phyloP scores from a whole-genome alignment of 768 basidiomycete genomes.

The Tricholoma hemisulphureum region DNA sequence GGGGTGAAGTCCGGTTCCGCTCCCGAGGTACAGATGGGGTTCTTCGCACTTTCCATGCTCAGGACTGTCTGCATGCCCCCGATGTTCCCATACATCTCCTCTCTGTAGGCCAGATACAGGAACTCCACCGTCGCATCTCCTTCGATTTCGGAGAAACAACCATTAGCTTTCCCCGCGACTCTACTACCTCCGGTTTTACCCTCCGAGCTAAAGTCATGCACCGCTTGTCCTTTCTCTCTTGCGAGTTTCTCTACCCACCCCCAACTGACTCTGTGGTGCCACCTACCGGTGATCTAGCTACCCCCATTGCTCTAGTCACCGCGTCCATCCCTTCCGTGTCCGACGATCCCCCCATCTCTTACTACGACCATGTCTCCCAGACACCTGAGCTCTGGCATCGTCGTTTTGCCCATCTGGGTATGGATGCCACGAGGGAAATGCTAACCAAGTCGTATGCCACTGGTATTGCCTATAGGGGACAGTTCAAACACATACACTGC shows the following conservation, averaged over 20 bases:
- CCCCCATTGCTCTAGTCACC: background rate
- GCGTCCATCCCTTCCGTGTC: too few relatives aligned
- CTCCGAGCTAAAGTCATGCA: too few relatives aligned
- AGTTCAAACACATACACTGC: too few relatives aligned
- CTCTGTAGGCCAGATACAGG: background rate
- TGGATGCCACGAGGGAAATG: constrained; percentile 13
- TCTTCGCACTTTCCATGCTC: too few relatives aligned
- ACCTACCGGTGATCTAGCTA: too few relatives aligned
- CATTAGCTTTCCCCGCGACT: too few relatives aligned
- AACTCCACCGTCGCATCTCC: background rate
- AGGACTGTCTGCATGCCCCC: constrained; percentile 5
- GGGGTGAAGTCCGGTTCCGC: constrained; percentile 15
- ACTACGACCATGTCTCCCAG: too few relatives aligned
- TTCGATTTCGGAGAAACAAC: background rate
- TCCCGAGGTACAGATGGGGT: background rate
- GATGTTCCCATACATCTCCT: constrained; percentile 2
- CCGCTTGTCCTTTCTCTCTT: background rate
- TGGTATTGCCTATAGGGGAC: too few relatives aligned
- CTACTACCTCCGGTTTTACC: too few relatives aligned
- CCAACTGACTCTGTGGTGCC: too few relatives aligned
- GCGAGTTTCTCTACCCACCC: constrained; percentile 3
- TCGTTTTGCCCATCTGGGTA: constrained; percentile 20
- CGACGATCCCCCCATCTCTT: too few relatives aligned
- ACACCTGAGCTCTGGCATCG: constrained; percentile 28
- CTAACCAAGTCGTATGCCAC: constrained; percentile 17